These are phyloP conservation scores for Cadophora sp. DNA, from an alignment of 2,329 filamentous ascomycete genomes.

Conservation along the genomic window DNA sequence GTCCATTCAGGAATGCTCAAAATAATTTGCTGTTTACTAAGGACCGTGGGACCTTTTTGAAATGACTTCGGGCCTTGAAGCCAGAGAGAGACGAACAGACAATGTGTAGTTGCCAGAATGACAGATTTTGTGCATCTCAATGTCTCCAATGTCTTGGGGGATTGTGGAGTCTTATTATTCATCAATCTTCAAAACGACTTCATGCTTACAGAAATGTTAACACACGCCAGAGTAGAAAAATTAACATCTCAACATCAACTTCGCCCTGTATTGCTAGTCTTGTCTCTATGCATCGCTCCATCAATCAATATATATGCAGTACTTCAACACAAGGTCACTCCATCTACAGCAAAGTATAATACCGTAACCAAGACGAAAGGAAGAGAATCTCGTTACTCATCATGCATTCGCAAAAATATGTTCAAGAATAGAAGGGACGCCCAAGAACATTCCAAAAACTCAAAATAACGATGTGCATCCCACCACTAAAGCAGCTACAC, in stretches of 20 bases:
- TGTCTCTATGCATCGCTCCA: slow-evolving; percentile 13
- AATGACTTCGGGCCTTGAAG: too few species aligned
- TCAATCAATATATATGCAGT: slow-evolving; percentile 1
- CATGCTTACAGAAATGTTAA: not conserved
- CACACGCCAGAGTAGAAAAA: not conserved
- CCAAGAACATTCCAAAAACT: not conserved
- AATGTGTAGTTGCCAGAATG: too few species aligned
- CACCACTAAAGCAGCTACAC: slow-evolving; percentile 18
- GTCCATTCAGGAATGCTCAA: too few species aligned
- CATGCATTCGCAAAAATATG: slow-evolving; percentile 21
- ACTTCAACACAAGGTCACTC: not conserved
- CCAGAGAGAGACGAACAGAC: not conserved
- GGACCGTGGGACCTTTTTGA: too few species aligned
- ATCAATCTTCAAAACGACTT: too few species aligned
- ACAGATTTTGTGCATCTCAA: not conserved
- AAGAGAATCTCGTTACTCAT: slow-evolving; percentile 21
- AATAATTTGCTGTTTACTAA: too few species aligned
- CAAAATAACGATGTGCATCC: slow-evolving; percentile 20
- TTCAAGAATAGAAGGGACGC: slow-evolving; percentile 25
- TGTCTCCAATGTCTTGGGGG: not conserved
- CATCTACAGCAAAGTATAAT: not conserved
- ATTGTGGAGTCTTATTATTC: not conserved
- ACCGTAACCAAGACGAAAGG: not conserved
- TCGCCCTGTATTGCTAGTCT: not conserved
- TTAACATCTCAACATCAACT: not conserved